Evolutionary conservation across 768 basidiomycete species (phyloP).

Genomic region (Hericium erinaceus): DNA sequence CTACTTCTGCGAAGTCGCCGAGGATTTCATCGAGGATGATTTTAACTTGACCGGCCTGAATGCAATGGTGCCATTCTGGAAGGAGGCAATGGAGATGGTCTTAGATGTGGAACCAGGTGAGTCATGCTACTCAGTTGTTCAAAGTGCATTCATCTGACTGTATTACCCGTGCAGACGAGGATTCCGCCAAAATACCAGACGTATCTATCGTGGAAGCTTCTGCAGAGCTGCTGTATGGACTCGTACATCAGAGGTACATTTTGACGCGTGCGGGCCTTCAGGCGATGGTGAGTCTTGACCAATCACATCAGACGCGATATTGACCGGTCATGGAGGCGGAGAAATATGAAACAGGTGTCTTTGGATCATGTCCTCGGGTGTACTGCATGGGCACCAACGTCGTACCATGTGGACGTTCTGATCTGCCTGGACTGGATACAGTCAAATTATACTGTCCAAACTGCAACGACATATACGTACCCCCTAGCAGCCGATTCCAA

Average conservation of each 20-base stretch:
- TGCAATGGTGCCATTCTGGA: conserved; percentile 97
- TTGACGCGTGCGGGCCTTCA: conserved; percentile 89
- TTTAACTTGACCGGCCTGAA: conserved; percentile 98
- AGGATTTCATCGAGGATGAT: conserved; percentile 99
- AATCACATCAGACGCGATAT: no score
- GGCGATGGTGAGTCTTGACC: conserved; percentile 62
- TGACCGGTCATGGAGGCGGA: conserved; percentile 52
- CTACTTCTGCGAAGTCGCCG: conserved; percentile 96
- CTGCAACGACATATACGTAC: conserved; percentile 94
- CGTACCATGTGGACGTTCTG: conserved; percentile 91
- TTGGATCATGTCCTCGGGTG: conserved; percentile 93
- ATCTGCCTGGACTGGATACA: conserved; percentile 92
- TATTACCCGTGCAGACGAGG: conserved; percentile 52
- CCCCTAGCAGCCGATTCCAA: conserved; percentile 91
- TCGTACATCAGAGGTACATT: conserved; percentile 97
- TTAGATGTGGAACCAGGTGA: conserved; percentile 96
- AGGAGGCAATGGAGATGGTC: conserved; percentile 99
- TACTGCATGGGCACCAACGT: conserved; percentile 86
- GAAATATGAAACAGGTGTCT: conserved; percentile 87
- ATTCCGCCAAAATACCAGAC: conserved; percentile 92
- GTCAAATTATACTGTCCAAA: conserved; percentile 98
- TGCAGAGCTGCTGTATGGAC: conserved; percentile 93
- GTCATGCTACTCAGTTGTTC: conserved; percentile 19
- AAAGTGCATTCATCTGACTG: conserved; percentile 13
- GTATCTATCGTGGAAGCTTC: conserved; percentile 97